Percentiles rank a stretch among this genome's conserved stretches.
phyloP scores from a whole-genome alignment of 2,329 filamentous ascomycete species.

The Atkinsonella hypoxylon region DNA sequence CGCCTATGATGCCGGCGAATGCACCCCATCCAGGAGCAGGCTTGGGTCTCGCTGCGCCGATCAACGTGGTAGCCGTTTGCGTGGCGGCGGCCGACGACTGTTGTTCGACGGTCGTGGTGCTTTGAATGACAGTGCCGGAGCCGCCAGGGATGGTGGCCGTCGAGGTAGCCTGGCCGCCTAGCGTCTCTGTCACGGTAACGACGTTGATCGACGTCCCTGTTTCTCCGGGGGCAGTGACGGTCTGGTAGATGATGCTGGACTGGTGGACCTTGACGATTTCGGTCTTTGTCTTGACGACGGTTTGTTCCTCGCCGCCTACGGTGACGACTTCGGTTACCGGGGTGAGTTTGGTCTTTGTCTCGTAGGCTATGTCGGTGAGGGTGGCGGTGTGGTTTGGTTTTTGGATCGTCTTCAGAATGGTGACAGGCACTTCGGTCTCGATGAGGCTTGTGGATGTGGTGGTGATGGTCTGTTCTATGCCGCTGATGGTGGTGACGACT shows the following conservation, averaged over 20 bases:
- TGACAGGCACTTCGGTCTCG: constrained; percentile 16
- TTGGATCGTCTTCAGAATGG: constrained; percentile 19
- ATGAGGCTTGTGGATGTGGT: constrained; percentile 28
- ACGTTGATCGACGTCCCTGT: constrained; percentile 22
- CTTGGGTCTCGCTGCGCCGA: constrained; percentile 11
- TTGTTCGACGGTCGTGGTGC: constrained; percentile 22
- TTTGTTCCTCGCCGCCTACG: constrained; percentile 18
- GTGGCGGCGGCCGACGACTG: constrained; percentile 14
- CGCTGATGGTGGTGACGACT: constrained; percentile 30
- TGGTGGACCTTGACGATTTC: constrained; percentile 17
- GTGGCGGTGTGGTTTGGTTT: constrained; percentile 6
- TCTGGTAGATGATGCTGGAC: constrained; percentile 21
- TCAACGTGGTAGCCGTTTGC: constrained; percentile 11
- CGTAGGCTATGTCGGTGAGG: constrained; percentile 17
- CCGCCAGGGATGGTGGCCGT: constrained; percentile 24
- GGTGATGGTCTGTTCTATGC: constrained; percentile 23
- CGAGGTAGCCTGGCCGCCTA: constrained; percentile 30
- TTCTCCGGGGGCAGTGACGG: constrained; percentile 25
- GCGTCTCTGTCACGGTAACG: constrained; percentile 27
- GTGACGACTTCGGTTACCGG: constrained; percentile 23
- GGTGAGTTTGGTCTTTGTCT: constrained; percentile 27
- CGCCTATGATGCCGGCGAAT: constrained; percentile 12
- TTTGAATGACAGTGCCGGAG: constrained; percentile 23
- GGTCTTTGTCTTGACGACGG: constrained; percentile 13
- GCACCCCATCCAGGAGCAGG: constrained; percentile 22